phyloP scores from a whole-genome alignment of 495 filamentous ascomycete genomes.

The Neurospora sp. region DNA sequence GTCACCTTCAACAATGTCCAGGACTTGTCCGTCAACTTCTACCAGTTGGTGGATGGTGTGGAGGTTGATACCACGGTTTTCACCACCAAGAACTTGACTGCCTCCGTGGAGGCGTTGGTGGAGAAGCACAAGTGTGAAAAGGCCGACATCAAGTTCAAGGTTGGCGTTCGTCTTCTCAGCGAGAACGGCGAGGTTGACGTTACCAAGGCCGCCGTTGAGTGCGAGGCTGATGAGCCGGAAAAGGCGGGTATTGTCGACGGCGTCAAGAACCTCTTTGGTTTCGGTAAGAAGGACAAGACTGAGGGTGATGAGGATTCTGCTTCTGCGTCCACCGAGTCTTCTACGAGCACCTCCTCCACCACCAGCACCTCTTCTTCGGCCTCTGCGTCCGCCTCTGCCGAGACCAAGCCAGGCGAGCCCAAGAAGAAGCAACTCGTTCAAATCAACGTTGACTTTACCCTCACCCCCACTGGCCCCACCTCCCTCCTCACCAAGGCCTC shows the following conservation, averaged over 20 bases:
- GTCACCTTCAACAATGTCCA: slow-evolving; percentile 77
- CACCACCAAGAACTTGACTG: slow-evolving; percentile 74
- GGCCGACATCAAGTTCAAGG: slow-evolving; percentile 69
- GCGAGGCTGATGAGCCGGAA: slow-evolving; percentile 57
- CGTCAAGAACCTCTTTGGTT: slow-evolving; percentile 90
- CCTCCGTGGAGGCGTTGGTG: slow-evolving; percentile 61
- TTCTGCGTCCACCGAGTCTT: slow-evolving; percentile 24
- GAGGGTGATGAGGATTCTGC: slow-evolving; percentile 34
- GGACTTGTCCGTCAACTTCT: slow-evolving; percentile 75
- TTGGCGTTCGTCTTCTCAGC: slow-evolving; percentile 59
- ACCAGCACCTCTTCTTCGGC: slow-evolving; percentile 38
- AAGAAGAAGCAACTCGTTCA: slow-evolving; percentile 59
- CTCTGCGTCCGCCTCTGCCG: slow-evolving; percentile 29
- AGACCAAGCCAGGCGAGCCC: slow-evolving; percentile 24
- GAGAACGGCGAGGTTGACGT: slow-evolving; percentile 80
- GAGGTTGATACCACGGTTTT: slow-evolving; percentile 43
- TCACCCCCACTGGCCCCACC: slow-evolving; percentile 52
- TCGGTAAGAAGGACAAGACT: slow-evolving; percentile 76
- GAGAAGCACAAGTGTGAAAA: slow-evolving; percentile 65
- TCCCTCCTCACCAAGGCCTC: slow-evolving; percentile 45
- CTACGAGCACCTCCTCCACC: slow-evolving; percentile 27
- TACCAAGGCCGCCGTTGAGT: slow-evolving; percentile 65
- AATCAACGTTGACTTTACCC: slow-evolving; percentile 57
- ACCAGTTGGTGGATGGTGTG: slow-evolving; percentile 51
- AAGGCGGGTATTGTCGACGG: slow-evolving; percentile 80